A percentile compares a stretch with the other conserved stretches of the same genome.
Evolutionary conservation across 2,329 filamentous ascomycete species (phyloP).

Genomic region (Colletotrichum sp.): DNA sequence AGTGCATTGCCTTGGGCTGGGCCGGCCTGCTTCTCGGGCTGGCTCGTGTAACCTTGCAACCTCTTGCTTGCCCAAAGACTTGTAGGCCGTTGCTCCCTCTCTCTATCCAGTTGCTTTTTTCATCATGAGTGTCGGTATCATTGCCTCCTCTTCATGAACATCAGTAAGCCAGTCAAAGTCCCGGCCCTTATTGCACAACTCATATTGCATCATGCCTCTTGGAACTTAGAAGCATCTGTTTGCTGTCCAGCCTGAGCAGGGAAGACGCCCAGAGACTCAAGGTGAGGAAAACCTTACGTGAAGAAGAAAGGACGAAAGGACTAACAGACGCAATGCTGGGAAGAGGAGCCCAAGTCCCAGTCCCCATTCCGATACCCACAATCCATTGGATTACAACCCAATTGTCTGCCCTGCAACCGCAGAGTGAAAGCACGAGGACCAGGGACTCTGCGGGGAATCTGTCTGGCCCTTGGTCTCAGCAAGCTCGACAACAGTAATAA

Average conservation of each 20-base stretch:
- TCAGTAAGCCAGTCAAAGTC: not conserved
- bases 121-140: not conserved
- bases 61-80: not conserved
- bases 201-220: not conserved
- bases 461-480: not conserved
- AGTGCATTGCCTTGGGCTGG: not conserved
- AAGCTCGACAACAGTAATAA: not conserved
- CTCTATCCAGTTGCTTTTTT: not conserved
- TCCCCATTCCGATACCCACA: not conserved
- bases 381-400: not conserved
- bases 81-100: not conserved
- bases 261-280: not conserved
- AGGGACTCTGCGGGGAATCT: not conserved
- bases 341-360: not conserved
- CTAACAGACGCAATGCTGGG: not conserved
- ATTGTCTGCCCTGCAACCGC: not conserved
- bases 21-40: not conserved
- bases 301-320: slow-evolving; percentile 4
- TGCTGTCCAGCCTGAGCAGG: not conserved
- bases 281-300: slow-evolving; percentile 3
- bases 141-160: not conserved
- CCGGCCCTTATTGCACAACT: not conserved
- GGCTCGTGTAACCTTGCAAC: not conserved
- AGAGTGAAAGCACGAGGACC: not conserved
- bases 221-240: not conserved